phyloP scores from a whole-genome alignment of 495 filamentous ascomycete genomes.

The Gamarada debralockiae region DNA sequence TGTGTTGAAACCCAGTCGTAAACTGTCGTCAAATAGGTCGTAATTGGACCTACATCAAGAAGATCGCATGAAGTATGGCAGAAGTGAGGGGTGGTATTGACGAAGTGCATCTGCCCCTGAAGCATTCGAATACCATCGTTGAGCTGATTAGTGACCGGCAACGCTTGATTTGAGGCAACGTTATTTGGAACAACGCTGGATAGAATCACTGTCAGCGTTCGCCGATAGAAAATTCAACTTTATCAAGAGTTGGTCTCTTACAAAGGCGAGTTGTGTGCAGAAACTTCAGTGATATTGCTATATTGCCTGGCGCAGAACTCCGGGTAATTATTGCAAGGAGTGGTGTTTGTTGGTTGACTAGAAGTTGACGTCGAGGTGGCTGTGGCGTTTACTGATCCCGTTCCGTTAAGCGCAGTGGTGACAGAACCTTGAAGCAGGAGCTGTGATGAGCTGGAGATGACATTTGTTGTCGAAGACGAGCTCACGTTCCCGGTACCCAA shows the following conservation, averaged over 20 bases:
- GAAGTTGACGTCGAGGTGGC: conserved; percentile 34
- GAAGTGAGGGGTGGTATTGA: conserved; percentile 48
- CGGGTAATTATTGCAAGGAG: conserved; percentile 79
- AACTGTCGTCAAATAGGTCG: conserved; percentile 67
- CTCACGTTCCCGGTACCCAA: no score
- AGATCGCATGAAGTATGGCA: conserved; percentile 80
- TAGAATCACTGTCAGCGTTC: no score
- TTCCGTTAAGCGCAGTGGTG: conserved; percentile 14
- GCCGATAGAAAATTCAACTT: no score
- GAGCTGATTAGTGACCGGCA: conserved; percentile 68
- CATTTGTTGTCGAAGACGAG: conserved; percentile 3
- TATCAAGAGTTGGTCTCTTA: no score
- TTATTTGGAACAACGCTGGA: conserved; percentile 62
- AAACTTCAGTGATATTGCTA: conserved; percentile 86
- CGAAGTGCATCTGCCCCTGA: conserved; percentile 64
- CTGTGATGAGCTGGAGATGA: conserved; percentile 2
- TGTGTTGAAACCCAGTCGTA: conserved; percentile 68
- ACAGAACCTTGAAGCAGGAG: conserved; percentile 34
- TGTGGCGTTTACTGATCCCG: conserved; percentile 30
- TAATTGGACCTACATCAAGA: conserved; percentile 75
- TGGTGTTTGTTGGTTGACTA: conserved; percentile 58
- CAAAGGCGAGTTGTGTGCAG: conserved; percentile 87
- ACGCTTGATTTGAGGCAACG: conserved; percentile 63
- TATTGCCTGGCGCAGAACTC: conserved; percentile 82
- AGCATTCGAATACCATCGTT: conserved; percentile 91